phyloP scores from a whole-genome alignment of 1,284 basidiomycete genomes.

The Sphagnurus paluster region DNA sequence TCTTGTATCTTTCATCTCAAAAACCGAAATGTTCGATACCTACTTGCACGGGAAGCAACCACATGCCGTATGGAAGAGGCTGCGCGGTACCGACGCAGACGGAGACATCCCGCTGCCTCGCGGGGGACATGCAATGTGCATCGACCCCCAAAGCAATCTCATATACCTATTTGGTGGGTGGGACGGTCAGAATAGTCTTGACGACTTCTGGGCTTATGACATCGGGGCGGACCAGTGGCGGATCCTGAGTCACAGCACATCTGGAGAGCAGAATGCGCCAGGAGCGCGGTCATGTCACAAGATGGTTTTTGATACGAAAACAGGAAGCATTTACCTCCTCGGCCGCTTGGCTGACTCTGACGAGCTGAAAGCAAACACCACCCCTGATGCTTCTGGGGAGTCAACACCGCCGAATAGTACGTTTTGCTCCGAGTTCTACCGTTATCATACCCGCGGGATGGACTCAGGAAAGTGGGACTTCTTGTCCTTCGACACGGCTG shows the following conservation, averaged over 20 bases:
- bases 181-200: conserved; percentile 71
- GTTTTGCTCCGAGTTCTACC: conserved; percentile 66
- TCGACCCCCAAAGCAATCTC: conserved; percentile 62
- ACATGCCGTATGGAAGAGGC: conserved; percentile 55
- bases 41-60: conserved; percentile 60
- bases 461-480: conserved; percentile 68
- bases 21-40: conserved; percentile 55
- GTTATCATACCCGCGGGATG: conserved; percentile 64
- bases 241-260: conserved; percentile 57
- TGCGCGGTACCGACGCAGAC: conserved; percentile 57
- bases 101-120: conserved; percentile 64
- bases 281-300: conserved; percentile 78
- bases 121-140: conserved; percentile 83
- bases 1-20: conserved; percentile 49
- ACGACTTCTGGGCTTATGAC: conserved; percentile 81
- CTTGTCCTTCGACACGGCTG: conserved; percentile 61
- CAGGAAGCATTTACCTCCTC: conserved; percentile 71
- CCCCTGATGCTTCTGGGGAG: conserved; percentile 10
- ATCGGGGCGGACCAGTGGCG: conserved; percentile 66
- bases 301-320: conserved; percentile 76
- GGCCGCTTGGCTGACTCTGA: conserved; percentile 62
- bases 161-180: conserved; percentile 84
- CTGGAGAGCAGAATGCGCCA: conserved; percentile 63
- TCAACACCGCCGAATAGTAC: conserved; percentile 19
- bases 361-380: conserved; percentile 28